Evolutionary conservation across 78 protist species (phyloP), one percentile per base, ranked within the genome.

Genomic region (Monosiga brevicollis): DNA sequence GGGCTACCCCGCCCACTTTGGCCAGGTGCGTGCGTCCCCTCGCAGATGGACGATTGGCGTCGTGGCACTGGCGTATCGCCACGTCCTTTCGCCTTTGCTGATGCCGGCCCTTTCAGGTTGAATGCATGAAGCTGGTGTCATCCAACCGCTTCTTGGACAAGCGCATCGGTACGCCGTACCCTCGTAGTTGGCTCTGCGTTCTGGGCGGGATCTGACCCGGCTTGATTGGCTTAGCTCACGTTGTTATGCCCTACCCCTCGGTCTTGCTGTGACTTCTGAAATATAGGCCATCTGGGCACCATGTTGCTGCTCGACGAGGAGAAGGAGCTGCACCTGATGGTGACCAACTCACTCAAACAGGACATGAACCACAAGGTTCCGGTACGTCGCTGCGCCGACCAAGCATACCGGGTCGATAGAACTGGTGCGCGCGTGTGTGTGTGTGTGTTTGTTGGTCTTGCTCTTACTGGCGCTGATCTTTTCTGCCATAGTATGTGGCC

Each of bases 271-370:
- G n/a, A n/a, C n/a, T n/a, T n/a, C n/a, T n/a, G n/a, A n/a, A n/a
- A n/a, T n/a, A n/a, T n/a, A 97, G 99, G 90, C 15, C 97, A 98
- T 88, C 88, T 98, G 40, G 98, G 95, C 36, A 82, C 95, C 0
- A 89, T 88, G 91, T 22, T 97, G 22, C 90, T 98, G 42, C 87
- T 98, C 11, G 99, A 97, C 78, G 99, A 98, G 84, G 74, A 79
- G 37, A 92, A 91, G 72, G 99, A 98, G 49, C 95, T 95, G 29
- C 94, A 93, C 38, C 89, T 94, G 78, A 88, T 97, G 15, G 97
- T 91, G 25, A 95, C 97, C n/a, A 93, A 96, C 82, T 88, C 91
- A 41, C 82, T 97, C 62, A 94, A 95, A 72, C 83, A 86, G 75
- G 62, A 49, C 62, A 49, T 49, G 62, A 49, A 49, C 62, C 6